Evolutionary conservation across 139 green algal species (phyloP).

Genomic region (Desmodesmus armatus): DNA sequence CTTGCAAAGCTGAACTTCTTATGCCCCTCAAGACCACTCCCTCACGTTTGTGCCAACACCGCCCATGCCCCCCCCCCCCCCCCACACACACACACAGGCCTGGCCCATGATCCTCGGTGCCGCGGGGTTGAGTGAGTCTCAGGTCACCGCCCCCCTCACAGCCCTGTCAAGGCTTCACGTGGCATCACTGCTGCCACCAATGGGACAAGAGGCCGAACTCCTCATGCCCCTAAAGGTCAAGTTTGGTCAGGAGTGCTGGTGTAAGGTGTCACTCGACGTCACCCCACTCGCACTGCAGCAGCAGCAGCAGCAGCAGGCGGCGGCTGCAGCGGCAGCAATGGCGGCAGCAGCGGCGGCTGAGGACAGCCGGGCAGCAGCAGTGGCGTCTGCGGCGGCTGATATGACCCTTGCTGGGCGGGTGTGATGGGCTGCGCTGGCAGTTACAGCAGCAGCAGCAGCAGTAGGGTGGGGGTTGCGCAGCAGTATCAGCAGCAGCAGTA

Average conservation of each 20-base stretch:
- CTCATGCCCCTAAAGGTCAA: conserved; percentile 8
- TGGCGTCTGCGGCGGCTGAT: too few species aligned
- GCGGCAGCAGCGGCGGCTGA: background rate
- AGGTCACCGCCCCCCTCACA: too few species aligned
- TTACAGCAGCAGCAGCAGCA: too few species aligned
- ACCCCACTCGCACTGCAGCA: background rate
- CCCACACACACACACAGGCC: background rate
- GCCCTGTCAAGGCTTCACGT: conserved; percentile 1
- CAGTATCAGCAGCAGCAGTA: too few species aligned
- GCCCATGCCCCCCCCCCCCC: background rate
- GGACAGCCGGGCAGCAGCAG: background rate
- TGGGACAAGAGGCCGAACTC: background rate
- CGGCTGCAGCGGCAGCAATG: background rate
- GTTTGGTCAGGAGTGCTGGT: conserved; percentile 36
- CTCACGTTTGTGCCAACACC: background rate
- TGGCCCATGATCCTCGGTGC: conserved; percentile 9
- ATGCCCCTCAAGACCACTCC: background rate
- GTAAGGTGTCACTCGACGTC: background rate
- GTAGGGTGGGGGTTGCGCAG: too few species aligned
- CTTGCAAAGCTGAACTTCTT: too few species aligned
- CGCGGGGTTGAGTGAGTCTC: background rate
- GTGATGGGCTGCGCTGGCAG: too few species aligned
- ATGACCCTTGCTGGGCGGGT: too few species aligned
- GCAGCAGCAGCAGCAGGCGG: background rate
- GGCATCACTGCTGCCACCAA: background rate